Conservation (phyloP, 225 moss, liverwort and hornwort species). For the Lunularia cruciata region DNA sequence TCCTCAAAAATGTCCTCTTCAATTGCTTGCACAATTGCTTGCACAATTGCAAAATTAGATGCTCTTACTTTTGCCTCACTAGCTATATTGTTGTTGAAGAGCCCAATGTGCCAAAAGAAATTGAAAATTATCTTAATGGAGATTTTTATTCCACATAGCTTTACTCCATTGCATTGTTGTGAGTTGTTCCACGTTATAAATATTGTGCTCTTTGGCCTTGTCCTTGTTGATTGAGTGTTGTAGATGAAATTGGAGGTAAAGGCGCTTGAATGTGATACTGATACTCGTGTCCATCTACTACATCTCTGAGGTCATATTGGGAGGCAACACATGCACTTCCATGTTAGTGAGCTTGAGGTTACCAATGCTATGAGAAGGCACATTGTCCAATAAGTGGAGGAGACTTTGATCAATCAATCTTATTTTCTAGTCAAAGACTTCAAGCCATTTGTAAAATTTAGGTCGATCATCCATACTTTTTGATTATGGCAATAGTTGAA, state of each 20-base stretch:
- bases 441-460: too few species aligned
- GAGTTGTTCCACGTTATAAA: slow-evolving; percentile 18
- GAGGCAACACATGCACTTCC: slow-evolving; percentile 2
- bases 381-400: neutral
- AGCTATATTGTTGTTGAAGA: too few species aligned
- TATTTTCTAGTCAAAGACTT: neutral
- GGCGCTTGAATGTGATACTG: slow-evolving; percentile 13
- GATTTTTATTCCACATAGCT: slow-evolving; percentile 4
- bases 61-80: too few species aligned
- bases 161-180: slow-evolving; percentile 18
- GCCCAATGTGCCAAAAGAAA: slow-evolving; percentile 5
- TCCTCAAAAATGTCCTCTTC: too few species aligned
- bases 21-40: too few species aligned
- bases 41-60: too few species aligned
- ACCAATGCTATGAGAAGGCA: neutral
- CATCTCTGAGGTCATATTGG: neutral
- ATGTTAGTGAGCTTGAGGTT: neutral
- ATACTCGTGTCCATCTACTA: slow-evolving; percentile 10
- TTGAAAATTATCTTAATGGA: neutral
- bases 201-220: neutral
- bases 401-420: neutral
- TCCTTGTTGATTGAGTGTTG: slow-evolving; percentile 14
- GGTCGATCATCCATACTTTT: slow-evolving; percentile 1
- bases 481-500: too few species aligned
- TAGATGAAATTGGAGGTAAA: slow-evolving; percentile 8